Conservation (phyloP, 75 land plant genomes). For the Gnetum montanum region DNA sequence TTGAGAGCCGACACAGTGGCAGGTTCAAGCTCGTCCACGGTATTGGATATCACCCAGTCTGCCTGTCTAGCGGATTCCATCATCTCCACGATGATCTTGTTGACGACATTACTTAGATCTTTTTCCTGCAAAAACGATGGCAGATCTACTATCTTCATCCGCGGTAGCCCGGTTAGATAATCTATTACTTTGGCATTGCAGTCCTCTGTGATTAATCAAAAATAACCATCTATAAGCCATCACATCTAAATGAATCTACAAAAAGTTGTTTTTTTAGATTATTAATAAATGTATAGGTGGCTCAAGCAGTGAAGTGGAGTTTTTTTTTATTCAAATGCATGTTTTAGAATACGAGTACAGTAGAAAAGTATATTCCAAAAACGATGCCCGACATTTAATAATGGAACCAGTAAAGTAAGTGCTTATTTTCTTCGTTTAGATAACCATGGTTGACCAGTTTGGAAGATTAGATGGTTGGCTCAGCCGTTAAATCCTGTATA, state of each 20-base stretch:
- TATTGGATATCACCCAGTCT: constrained; percentile 34
- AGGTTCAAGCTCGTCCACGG: constrained; percentile 26
- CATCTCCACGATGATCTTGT: constrained; percentile 18
- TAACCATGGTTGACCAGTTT: too few relatives aligned
- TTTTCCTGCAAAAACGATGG: constrained; percentile 32
- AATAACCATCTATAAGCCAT: too few relatives aligned
- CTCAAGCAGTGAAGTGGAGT: neutral
- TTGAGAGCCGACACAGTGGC: constrained; percentile 19
- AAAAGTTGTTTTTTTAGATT: neutral
- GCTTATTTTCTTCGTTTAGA: too few relatives aligned
- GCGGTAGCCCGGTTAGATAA: too few relatives aligned
- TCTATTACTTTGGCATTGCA: too few relatives aligned
- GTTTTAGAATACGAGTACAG: neutral
- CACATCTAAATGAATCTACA: neutral
- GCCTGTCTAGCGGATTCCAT: constrained; percentile 26
- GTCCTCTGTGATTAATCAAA: too few relatives aligned
- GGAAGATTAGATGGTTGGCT: too few relatives aligned
- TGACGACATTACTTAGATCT: constrained; percentile 14
- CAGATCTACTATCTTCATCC: constrained; percentile 23
- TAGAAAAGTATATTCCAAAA: too few relatives aligned
- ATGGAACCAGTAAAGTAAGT: too few relatives aligned
- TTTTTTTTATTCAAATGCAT: neutral
- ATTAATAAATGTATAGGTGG: neutral
- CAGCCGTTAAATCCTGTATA: too few relatives aligned
- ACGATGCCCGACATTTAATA: too few relatives aligned